A percentile compares a stretch with the other conserved stretches of the same genome.
These are phyloP conservation scores for Flaveria robusta DNA, from an alignment of 129 eudicot genomes.

Conservation along the genomic window DNA sequence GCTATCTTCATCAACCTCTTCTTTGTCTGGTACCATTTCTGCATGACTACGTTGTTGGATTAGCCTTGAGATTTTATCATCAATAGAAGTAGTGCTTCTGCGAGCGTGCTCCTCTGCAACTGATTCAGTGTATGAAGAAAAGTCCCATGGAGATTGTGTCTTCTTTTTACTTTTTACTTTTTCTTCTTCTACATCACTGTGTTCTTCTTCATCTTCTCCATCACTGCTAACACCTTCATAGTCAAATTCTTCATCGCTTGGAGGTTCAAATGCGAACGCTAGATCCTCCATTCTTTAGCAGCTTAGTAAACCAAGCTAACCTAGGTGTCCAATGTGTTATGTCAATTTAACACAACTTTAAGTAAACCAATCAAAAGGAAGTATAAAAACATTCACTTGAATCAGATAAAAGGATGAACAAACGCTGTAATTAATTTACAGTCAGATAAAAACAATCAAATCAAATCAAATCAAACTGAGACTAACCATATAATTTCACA, in stretches of 20 bases:
- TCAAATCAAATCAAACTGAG: not conserved
- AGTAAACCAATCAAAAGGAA: not conserved
- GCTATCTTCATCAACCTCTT: constrained; percentile 34
- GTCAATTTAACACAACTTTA: not conserved
- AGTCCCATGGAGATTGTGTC: constrained; percentile 93
- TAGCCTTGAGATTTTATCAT: constrained; percentile 63
- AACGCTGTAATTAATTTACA: not conserved
- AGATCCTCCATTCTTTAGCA: constrained; percentile 30
- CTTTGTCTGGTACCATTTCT: constrained; percentile 23
- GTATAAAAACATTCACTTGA: not conserved
- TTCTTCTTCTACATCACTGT: constrained; percentile 36
- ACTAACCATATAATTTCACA: not conserved
- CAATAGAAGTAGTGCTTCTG: constrained; percentile 85
- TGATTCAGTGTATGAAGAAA: constrained; percentile 74
- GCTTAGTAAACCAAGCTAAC: not conserved
- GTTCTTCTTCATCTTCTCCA: constrained; percentile 32
- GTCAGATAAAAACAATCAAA: not conserved
- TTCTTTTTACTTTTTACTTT: constrained; percentile 35
- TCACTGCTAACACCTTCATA: constrained; percentile 31
- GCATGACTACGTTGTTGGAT: constrained; percentile 34
- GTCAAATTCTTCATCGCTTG: constrained; percentile 86
- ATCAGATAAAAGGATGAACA: not conserved
- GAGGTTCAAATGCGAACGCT: constrained; percentile 65
- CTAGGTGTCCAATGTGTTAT: not conserved
- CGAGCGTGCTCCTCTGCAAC: constrained; percentile 86